Evolutionary conservation across 352 stramenopile genomes (phyloP), one percentile per base, ranked within the genome.

Genomic region (Phytophthora ramorum): DNA sequence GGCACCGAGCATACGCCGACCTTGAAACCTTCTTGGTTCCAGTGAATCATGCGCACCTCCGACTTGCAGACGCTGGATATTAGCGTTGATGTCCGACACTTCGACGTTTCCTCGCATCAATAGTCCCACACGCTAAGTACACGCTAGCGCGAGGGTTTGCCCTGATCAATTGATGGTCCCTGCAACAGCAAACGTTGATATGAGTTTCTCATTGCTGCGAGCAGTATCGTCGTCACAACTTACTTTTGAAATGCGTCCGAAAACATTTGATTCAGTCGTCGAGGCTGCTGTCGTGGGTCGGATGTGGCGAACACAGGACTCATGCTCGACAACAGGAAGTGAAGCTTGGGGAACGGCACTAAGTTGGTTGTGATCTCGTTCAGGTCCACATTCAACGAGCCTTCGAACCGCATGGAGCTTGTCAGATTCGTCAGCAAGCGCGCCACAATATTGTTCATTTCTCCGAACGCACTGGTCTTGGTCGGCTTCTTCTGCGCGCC

Each of bases 311-410:
- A 83, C 58, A 90, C 69, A 10, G 85, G 83, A 19, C 78, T 89
- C 69, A 92, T 87, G 45, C 85, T 94, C 10, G 85, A 87, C 37
- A 99, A 83, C 72, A 99, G 91, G 77, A 99, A 99, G 73, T 99
- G 97, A 53, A 99, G 98, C 62, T 97, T 97, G 20, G 97, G 97
- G 74, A 99, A 99, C 32, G 98, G 97, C 38, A 99, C 97, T 74
- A 99, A 87, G 83, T 99, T 99, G 63, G 97, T 99, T 75, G 98
- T 97, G 86, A 99, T 99, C 82, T 99, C 97, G 63, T 97, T 99
- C 55, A 99, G 83, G 88, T 99, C 98, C 46, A 99, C 96, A 76
- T 99, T 99, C 46, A 99, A 76, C 26, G 95, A 96, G 49, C 97
- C 97, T 77, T 99, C 94, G 76, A 99, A 99, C 64, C 98, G 96